These are phyloP conservation scores for Aspergillus udagawae DNA, from an alignment of 2,329 filamentous ascomycete genomes.

Conservation along the genomic window DNA sequence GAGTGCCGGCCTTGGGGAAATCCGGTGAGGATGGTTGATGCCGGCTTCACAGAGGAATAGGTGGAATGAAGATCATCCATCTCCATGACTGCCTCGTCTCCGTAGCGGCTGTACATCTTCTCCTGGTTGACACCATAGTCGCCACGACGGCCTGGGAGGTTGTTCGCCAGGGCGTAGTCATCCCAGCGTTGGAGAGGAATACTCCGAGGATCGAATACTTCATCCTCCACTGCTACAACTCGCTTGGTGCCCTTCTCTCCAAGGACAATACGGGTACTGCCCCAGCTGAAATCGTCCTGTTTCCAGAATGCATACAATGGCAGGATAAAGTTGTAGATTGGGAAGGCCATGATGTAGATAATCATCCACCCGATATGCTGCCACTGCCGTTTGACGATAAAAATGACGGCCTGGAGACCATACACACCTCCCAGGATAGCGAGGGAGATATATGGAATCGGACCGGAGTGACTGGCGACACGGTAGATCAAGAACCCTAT, in stretches of 20 bases:
- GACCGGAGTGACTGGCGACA: conserved; percentile 64
- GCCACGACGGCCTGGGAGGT: conserved; percentile 85
- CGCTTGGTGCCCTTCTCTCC: conserved; percentile 90
- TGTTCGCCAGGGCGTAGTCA: conserved; percentile 83
- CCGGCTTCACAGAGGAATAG: conserved; percentile 85
- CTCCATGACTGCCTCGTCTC: conserved; percentile 73
- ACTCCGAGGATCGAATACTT: conserved; percentile 83
- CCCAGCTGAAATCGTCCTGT: conserved; percentile 98
- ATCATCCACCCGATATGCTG: conserved; percentile 99
- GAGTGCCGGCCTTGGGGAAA: conserved; percentile 61
- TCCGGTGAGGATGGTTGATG: conserved; percentile 81
- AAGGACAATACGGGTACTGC: conserved; percentile 95
- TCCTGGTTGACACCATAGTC: conserved; percentile 60
- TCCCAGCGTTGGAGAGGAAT: conserved; percentile 97
- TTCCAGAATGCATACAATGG: conserved; percentile 99
- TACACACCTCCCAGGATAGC: conserved; percentile 88
- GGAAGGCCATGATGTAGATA: conserved; percentile 94
- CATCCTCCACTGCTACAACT: conserved; percentile 77
- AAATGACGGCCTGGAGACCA: conserved; percentile 91
- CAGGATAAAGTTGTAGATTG: conserved; percentile 85
- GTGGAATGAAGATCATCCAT: conserved; percentile 98
- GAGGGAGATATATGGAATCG: conserved; percentile 82
- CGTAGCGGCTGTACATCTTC: conserved; percentile 56
- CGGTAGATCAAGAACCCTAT: conserved; percentile 82
- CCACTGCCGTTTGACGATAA: conserved; percentile 96